Percentiles rank a stretch among this genome's conserved stretches.
These are phyloP conservation scores for Penicillium sp. DNA, from an alignment of 2,329 filamentous ascomycete genomes.

Conservation along the genomic window DNA sequence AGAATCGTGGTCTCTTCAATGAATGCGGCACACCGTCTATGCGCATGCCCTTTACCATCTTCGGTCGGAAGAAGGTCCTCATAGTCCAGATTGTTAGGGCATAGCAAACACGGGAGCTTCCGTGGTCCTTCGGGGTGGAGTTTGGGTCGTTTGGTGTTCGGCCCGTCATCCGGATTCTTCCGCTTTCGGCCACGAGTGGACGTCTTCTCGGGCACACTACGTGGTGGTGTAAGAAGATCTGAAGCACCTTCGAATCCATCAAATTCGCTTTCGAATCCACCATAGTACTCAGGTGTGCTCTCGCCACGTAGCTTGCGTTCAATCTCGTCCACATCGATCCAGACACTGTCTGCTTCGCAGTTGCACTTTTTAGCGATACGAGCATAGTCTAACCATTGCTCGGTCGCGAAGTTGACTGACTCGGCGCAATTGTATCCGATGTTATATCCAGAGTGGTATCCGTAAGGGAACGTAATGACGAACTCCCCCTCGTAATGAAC, in stretches of 20 bases:
- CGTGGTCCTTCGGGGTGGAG: conserved; percentile 68
- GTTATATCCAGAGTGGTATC: conserved; percentile 97
- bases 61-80: conserved; percentile 83
- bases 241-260: conserved; percentile 61
- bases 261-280: conserved; percentile 59
- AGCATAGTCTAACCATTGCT: conserved; percentile 92
- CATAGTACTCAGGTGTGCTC: conserved; percentile 54
- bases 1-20: conserved; percentile 90
- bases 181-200: conserved; percentile 66
- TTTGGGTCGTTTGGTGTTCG: conserved; percentile 72
- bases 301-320: conserved; percentile 91
- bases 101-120: conserved; percentile 83
- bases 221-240: conserved; percentile 74
- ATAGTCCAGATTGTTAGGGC: conserved; percentile 82
- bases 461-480: conserved; percentile 96
- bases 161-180: conserved; percentile 57
- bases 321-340: conserved; percentile 95
- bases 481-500: conserved; percentile 97
- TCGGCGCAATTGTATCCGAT: conserved; percentile 98
- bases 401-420: conserved; percentile 95
- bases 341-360: conserved; percentile 95
- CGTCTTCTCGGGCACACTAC: conserved; percentile 67
- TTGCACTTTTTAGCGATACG: conserved; percentile 96
- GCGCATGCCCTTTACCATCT: conserved; percentile 74
- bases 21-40: conserved; percentile 84